Conservation (phyloP, 78 protist species). For the slime mould (Dictyostelium discoideum) region DNA sequence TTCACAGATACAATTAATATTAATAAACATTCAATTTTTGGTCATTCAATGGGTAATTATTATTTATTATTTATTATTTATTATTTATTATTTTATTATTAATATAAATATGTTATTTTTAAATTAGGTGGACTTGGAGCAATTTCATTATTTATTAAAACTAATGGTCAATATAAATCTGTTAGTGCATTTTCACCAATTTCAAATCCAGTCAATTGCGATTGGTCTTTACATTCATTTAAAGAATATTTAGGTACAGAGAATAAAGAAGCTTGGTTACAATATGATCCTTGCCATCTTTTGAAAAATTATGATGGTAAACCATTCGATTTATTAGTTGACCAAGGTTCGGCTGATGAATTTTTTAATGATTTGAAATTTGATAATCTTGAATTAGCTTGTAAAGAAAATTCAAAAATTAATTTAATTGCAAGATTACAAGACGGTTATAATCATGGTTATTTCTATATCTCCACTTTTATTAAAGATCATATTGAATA, state of each 20-base stretch:
- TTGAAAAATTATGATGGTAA: slow-evolving; percentile 54
- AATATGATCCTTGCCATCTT: slow-evolving; percentile 75
- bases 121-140: slow-evolving; percentile 98
- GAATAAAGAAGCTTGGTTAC: slow-evolving; percentile 48
- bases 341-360: slow-evolving; percentile 75
- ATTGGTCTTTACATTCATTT: slow-evolving; percentile 90
- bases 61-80: neutral
- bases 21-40: slow-evolving; percentile 73
- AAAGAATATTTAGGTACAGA: slow-evolving; percentile 89
- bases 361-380: neutral
- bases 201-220: slow-evolving; percentile 85
- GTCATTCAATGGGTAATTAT: slow-evolving; percentile 64
- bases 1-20: slow-evolving; percentile 1
- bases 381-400: neutral
- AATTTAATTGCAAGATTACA: slow-evolving; percentile 44
- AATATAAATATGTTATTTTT: neutral
- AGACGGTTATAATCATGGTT: slow-evolving; percentile 94
- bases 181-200: slow-evolving; percentile 96
- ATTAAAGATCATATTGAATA: slow-evolving; percentile 87
- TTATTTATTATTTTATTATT: no score
- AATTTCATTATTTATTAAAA: slow-evolving; percentile 76
- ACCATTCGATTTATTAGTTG: slow-evolving; percentile 69
- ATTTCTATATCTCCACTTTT: slow-evolving; percentile 91
- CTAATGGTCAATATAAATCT: slow-evolving; percentile 67
- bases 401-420: neutral